phyloP scores from a whole-genome alignment of 2,329 filamentous ascomycete species.

The Phaeosphaeria sp. region DNA sequence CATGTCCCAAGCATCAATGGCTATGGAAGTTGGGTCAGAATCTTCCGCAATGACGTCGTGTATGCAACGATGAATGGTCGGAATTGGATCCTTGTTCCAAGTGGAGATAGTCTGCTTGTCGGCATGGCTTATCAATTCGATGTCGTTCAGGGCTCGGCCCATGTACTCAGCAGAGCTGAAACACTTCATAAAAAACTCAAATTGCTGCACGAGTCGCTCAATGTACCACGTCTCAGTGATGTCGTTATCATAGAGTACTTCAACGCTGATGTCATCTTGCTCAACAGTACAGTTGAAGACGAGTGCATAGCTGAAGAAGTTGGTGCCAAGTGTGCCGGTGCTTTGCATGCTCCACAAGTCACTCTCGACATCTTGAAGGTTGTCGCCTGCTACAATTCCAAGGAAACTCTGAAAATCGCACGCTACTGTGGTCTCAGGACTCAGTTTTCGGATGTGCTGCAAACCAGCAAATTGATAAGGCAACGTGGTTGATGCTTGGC shows the following conservation, averaged over 20 bases:
- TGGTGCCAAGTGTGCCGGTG: conserved; percentile 40
- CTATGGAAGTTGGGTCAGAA: conserved; percentile 24
- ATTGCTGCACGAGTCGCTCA: conserved; percentile 34
- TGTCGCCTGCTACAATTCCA: conserved; percentile 48
- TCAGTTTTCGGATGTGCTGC: conserved; percentile 52
- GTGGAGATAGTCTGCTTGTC: conserved; percentile 26
- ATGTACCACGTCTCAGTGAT: conserved; percentile 38
- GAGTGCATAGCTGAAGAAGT: conserved; percentile 47
- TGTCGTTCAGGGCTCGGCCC: conserved; percentile 17
- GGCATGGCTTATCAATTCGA: conserved; percentile 27
- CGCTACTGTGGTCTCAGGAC: conserved; percentile 48
- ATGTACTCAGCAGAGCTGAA: conserved; percentile 25
- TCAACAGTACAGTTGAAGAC: conserved; percentile 40
- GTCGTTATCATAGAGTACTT: conserved; percentile 38
- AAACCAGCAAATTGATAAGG: conserved; percentile 52
- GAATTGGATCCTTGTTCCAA: conserved; percentile 36
- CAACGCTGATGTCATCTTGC: conserved; percentile 26
- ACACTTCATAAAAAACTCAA: conserved; percentile 33
- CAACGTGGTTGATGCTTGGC: conserved; percentile 32
- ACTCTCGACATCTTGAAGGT: conserved; percentile 34
- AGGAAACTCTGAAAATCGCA: conserved; percentile 57
- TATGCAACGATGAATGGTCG: conserved; percentile 33
- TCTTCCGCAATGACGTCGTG: conserved; percentile 37
- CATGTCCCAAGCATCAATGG: conserved; percentile 40
- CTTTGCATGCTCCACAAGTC: conserved; percentile 41